A percentile compares a stretch with the other conserved stretches of the same genome.
Conservation (phyloP, 2,329 filamentous ascomycete species). For the Xylariaceae sp. region DNA sequence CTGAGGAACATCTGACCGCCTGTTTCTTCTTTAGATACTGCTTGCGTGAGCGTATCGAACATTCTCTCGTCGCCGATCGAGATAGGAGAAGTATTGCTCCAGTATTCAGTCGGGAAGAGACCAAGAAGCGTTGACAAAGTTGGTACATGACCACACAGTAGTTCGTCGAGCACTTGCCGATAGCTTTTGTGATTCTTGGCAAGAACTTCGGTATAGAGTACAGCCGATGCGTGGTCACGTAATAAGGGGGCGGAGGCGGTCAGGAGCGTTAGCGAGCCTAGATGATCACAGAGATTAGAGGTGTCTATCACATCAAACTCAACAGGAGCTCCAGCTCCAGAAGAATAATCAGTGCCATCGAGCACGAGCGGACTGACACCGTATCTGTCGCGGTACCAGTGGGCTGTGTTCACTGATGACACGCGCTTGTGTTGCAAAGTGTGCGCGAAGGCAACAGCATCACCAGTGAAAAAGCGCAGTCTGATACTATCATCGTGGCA, state of each 20-base stretch:
- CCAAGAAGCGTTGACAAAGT: slow-evolving; percentile 51
- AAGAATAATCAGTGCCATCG: slow-evolving; percentile 41
- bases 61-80: slow-evolving; percentile 9
- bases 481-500: slow-evolving; percentile 25
- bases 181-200: slow-evolving; percentile 29
- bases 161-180: slow-evolving; percentile 33
- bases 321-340: slow-evolving; percentile 33
- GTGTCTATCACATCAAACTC: slow-evolving; percentile 58
- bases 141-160: slow-evolving; percentile 46
- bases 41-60: not conserved
- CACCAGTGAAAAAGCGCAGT: slow-evolving; percentile 46
- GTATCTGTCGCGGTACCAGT: slow-evolving; percentile 43
- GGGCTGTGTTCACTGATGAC: slow-evolving; percentile 33
- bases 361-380: slow-evolving; percentile 36
- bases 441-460: slow-evolving; percentile 52
- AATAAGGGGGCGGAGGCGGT: slow-evolving; percentile 47
- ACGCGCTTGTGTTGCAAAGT: slow-evolving; percentile 43
- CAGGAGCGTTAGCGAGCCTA: slow-evolving; percentile 44
- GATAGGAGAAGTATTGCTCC: slow-evolving; percentile 23
- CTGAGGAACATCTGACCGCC: slow-evolving; percentile 8
- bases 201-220: slow-evolving; percentile 48
- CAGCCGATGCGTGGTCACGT: slow-evolving; percentile 39
- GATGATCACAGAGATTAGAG: slow-evolving; percentile 44
- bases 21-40: not conserved
- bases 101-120: slow-evolving; percentile 47